A percentile compares a stretch with the other conserved stretches of the same genome.
Evolutionary conservation across 2,329 filamentous ascomycete genomes (phyloP).

Genomic region (Macrophomina tecta): DNA sequence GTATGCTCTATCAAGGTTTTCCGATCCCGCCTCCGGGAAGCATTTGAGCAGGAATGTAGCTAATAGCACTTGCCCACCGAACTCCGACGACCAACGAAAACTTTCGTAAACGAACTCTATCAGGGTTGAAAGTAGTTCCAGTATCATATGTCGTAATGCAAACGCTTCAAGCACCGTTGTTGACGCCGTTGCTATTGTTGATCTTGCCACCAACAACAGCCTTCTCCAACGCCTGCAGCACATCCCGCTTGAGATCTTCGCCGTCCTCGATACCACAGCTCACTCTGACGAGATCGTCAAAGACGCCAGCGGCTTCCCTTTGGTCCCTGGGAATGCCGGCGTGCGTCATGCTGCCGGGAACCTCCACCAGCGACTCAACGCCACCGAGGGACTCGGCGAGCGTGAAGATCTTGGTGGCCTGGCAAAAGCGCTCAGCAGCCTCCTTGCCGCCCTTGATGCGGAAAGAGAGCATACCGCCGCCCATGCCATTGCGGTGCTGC

Average conservation of each 20-base stretch:
- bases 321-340: constrained; percentile 90
- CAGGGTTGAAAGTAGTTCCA: not conserved
- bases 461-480: constrained; percentile 97
- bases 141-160: constrained; percentile 4
- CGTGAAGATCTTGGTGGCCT: constrained; percentile 86
- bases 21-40: not conserved
- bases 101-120: constrained; percentile 12
- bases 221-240: constrained; percentile 80
- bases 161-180: constrained; percentile 24
- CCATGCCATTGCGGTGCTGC: constrained; percentile 93
- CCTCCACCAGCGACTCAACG: constrained; percentile 88
- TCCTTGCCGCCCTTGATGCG: constrained; percentile 84
- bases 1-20: not conserved
- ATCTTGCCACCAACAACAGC: constrained; percentile 65
- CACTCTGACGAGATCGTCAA: constrained; percentile 89
- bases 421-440: constrained; percentile 91
- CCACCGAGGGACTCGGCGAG: constrained; percentile 92
- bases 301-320: constrained; percentile 91
- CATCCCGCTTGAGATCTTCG: constrained; percentile 81
- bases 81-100: not conserved
- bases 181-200: constrained; percentile 42
- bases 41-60: not conserved
- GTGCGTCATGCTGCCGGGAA: constrained; percentile 96
- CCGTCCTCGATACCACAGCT: constrained; percentile 95
- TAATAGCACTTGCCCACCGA: not conserved